These are phyloP conservation scores for Raddia guianensis DNA, from an alignment of 176 grass and related monocot species.

Conservation along the genomic window DNA sequence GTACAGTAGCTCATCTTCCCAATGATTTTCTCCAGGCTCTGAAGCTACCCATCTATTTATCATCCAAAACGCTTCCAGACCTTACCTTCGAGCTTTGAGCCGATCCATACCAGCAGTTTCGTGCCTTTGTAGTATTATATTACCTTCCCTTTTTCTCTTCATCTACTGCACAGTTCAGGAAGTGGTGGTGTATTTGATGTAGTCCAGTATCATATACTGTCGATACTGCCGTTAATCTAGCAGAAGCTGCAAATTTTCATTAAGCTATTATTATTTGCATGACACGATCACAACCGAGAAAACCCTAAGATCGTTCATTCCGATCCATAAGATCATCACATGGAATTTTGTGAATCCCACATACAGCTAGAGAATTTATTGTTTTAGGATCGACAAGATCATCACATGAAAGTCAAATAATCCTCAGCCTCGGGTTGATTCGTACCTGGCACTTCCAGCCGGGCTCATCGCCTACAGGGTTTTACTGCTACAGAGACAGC, in stretches of 20 bases:
- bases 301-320: background rate
- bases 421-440: too few relatives aligned
- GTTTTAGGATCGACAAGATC: too few relatives aligned
- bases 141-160: background rate
- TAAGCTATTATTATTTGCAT: background rate
- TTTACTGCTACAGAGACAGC: background rate
- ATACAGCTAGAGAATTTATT: background rate
- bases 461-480: too few relatives aligned
- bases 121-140: constrained; percentile 53
- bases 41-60: constrained; percentile 29
- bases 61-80: constrained; percentile 34
- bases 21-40: constrained; percentile 39
- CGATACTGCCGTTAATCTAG: constrained; percentile 21
- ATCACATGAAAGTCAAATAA: too few relatives aligned
- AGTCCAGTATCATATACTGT: constrained; percentile 33
- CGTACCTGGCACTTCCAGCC: too few relatives aligned
- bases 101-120: constrained; percentile 45
- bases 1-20: constrained; percentile 51
- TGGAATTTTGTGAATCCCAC: background rate
- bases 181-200: constrained; percentile 56
- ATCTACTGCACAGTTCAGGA: constrained; percentile 32
- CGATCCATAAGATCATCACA: background rate
- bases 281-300: background rate
- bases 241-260: constrained; percentile 20
- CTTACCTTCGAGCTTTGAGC: background rate